These are phyloP conservation scores for Chlamydomonas sp. DNA, from an alignment of 139 green algal species.

Conservation along the genomic window DNA sequence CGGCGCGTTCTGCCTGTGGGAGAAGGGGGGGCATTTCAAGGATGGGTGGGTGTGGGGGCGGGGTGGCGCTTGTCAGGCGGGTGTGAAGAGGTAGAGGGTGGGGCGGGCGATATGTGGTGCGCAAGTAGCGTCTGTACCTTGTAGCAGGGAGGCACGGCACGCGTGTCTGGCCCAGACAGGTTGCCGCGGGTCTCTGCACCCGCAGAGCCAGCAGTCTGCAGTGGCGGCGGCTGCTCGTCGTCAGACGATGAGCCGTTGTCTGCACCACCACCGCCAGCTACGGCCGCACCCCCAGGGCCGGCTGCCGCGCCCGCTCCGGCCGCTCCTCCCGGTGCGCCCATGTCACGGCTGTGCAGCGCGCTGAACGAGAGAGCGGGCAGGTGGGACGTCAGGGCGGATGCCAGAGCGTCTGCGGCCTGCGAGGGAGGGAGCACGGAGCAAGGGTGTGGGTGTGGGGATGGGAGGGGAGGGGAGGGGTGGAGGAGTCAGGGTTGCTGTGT, in stretches of 20 bases:
- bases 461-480: too few species aligned
- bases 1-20: conserved; percentile 25
- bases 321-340: neutral
- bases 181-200: conserved; percentile 17
- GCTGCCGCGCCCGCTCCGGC: neutral
- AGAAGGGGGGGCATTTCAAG: neutral
- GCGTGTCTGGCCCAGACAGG: too few species aligned
- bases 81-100: neutral
- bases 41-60: neutral
- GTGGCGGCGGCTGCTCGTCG: conserved; percentile 13
- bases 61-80: too few species aligned
- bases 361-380: conserved; percentile 8
- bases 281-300: neutral
- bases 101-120: neutral
- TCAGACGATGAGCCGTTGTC: neutral
- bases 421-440: neutral
- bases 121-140: conserved; percentile 18
- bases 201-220: neutral
- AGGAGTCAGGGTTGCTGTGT: too few species aligned
- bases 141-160: conserved; percentile 32
- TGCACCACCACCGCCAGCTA: neutral
- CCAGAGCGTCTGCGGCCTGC: conserved; percentile 16
- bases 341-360: neutral
- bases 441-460: too few species aligned
- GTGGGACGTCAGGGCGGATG: neutral